Conservation (phyloP, 106 monocot species). For the Phalaenopsis aphrodite region DNA sequence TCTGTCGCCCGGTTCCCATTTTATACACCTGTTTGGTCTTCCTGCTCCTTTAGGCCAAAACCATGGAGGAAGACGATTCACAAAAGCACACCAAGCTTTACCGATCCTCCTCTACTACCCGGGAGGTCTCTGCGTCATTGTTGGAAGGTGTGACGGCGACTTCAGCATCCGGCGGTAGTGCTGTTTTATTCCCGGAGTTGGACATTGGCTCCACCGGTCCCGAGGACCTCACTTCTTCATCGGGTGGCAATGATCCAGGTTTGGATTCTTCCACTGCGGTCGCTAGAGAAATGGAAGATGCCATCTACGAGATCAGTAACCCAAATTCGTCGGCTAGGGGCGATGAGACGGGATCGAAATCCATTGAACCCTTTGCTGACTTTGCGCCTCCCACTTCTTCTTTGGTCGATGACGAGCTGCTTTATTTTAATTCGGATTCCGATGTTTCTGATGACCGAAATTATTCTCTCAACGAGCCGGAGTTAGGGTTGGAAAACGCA, state of each 20-base stretch:
- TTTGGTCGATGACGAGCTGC: neutral
- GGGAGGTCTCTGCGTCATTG: neutral
- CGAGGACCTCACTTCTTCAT: neutral
- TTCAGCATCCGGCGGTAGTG: slow-evolving; percentile 30
- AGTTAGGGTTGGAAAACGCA: neutral
- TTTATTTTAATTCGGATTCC: neutral
- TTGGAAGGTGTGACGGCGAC: slow-evolving; percentile 1
- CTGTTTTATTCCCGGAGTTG: slow-evolving; percentile 22
- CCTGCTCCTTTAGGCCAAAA: neutral
- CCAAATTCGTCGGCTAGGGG: neutral
- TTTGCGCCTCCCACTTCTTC: neutral
- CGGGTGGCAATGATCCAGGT: neutral
- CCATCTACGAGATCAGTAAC: neutral
- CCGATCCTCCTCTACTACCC: neutral
- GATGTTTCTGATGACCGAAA: neutral
- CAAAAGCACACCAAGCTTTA: neutral
- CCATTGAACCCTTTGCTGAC: neutral
- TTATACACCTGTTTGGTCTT: neutral
- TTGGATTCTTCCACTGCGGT: slow-evolving; percentile 15
- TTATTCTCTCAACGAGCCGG: neutral
- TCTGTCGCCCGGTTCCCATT: neutral
- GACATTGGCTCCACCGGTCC: no score
- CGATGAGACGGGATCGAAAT: slow-evolving; percentile 1
- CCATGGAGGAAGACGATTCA: slow-evolving; percentile 26
- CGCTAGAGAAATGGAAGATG: slow-evolving; percentile 30